Base-by-base conservation (phyloP, 2,329 filamentous ascomycete species). In the Tolypocladium nubicola region DNA sequence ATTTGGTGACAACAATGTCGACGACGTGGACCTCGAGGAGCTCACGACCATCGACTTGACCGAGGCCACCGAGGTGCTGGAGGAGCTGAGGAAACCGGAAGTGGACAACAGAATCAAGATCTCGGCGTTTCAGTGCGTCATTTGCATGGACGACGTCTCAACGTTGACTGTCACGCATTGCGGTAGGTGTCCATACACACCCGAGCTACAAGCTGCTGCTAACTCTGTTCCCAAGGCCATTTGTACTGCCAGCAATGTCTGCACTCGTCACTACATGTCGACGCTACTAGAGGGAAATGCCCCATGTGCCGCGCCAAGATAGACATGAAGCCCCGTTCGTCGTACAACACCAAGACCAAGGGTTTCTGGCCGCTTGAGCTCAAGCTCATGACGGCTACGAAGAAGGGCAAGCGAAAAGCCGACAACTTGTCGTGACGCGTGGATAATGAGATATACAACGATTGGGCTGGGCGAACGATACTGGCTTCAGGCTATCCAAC, bases 171-270 rank as follows among this genome's bases (percentile, higher is more conserved):
- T 86, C 52, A 87, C 84, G 3, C 81, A 86, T 68, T 87, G 84
- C 68, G 84, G 84, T 87, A 81, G 61, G 82, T 73, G 52, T 53
- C 47, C 40, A 4, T 6, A 10, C 26, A 38, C 19, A 23, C 21
- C 14, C 50, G 19, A 39, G 21, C 7, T 7, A 5, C n/a, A 40
- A 30, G 16, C 8, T 23, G 13, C 33, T 23, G 47, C 55, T 58
- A 13, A 60, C 5, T 11, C 14, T 10, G n/a, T n/a, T 21, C 1
- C 2, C 35, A 55, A 86, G 84, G 84, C 11, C 84, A 87, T 64
- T 71, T 87, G 3, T 87, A 85, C 66, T 87, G 84, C 61, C 79
- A 80, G 52, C 76, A 80, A 57, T 87, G 84, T 64, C 73, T 87
- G 2, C 81, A 85, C 63, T 78, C 79, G 13, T 80, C 84, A 5